These are phyloP conservation scores for Byssothecium circinans DNA, from an alignment of 2,329 filamentous ascomycete species.

Conservation along the genomic window DNA sequence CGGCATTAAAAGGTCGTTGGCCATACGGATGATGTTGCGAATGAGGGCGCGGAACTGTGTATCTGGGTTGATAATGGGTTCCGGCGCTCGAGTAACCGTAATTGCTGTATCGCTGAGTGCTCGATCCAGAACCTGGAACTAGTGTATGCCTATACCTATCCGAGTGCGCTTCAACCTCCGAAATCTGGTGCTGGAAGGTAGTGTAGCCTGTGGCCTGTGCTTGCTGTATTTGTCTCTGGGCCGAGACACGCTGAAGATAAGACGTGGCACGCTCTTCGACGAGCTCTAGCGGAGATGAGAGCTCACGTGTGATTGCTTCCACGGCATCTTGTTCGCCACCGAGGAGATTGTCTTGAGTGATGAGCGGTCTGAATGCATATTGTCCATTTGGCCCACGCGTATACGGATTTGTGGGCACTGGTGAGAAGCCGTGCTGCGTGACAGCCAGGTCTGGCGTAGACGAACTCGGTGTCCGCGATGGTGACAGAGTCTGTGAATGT, in stretches of 20 bases:
- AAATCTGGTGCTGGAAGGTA: conserved; percentile 4
- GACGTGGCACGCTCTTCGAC: conserved; percentile 23
- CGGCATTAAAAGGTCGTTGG: not conserved
- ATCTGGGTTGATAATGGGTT: not conserved
- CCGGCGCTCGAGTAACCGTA: too few species aligned
- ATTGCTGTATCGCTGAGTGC: too few species aligned
- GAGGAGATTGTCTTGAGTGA: conserved; percentile 14
- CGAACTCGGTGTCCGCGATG: conserved; percentile 14
- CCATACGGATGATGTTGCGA: not conserved
- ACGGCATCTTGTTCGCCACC: conserved; percentile 20
- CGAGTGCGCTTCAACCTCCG: not conserved
- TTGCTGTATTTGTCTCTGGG: conserved; percentile 4
- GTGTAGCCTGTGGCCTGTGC: not conserved
- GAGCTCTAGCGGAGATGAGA: conserved; percentile 32
- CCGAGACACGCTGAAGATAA: conserved; percentile 13
- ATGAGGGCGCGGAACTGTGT: not conserved
- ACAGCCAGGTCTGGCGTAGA: not conserved
- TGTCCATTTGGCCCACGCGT: conserved; percentile 12
- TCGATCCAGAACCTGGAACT: too few species aligned
- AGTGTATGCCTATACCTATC: not conserved
- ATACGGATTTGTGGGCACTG: conserved; percentile 17
- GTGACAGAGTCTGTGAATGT: conserved; percentile 6
- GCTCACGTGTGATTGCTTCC: conserved; percentile 19
- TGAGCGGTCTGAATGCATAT: conserved; percentile 9
- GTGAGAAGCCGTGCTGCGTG: conserved; percentile 10